phyloP scores from a whole-genome alignment of 78 protist genomes.

The Cyanophora paradoxa region DNA sequence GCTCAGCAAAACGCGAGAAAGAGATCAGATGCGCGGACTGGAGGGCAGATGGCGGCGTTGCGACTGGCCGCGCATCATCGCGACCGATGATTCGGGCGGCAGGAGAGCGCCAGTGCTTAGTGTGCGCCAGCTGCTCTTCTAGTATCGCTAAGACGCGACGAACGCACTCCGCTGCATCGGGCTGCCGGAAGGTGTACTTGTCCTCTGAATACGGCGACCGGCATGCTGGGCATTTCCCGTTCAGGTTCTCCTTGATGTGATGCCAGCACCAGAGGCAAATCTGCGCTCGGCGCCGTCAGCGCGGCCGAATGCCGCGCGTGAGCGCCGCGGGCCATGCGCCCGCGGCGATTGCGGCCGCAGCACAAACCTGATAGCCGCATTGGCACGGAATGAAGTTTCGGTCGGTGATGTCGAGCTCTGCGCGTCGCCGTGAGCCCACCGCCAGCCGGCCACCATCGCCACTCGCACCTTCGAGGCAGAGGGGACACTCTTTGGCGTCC shows the following conservation, averaged over 20 bases:
- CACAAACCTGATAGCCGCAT: slow-evolving; percentile 36
- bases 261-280: slow-evolving; percentile 84
- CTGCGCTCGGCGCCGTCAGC: slow-evolving; percentile 35
- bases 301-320: too few species aligned
- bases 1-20: background rate
- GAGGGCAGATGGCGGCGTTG: too few species aligned
- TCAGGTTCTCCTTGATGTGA: slow-evolving; percentile 64
- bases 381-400: slow-evolving; percentile 21
- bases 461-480: slow-evolving; percentile 39
- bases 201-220: slow-evolving; percentile 50
- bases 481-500: slow-evolving; percentile 29
- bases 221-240: slow-evolving; percentile 86
- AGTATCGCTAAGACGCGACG: too few species aligned
- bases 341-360: background rate
- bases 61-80: background rate
- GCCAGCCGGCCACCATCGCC: too few species aligned
- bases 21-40: too few species aligned
- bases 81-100: background rate
- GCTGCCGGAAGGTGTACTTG: too few species aligned
- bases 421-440: too few species aligned
- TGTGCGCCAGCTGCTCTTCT: too few species aligned
- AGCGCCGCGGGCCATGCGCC: background rate
- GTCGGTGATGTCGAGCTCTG: slow-evolving; percentile 26
- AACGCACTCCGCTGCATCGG: too few species aligned
- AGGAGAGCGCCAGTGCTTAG: too few species aligned